phyloP scores from a whole-genome alignment of 2,329 filamentous ascomycete genomes.

The Monosporascus ibericus region DNA sequence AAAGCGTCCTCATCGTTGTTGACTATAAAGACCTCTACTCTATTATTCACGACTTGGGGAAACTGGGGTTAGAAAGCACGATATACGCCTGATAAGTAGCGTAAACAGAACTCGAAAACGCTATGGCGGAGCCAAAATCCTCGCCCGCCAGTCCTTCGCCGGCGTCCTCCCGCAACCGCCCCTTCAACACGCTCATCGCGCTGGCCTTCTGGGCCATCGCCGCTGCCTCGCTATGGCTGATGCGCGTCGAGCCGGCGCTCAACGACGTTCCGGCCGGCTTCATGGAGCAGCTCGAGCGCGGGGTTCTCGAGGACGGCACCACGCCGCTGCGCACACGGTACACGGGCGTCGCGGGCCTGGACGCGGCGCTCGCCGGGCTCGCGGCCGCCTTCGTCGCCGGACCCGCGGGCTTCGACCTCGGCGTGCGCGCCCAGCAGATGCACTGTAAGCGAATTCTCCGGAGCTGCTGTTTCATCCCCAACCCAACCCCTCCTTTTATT shows the following conservation, averaged over 20 bases:
- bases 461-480: too few relatives aligned
- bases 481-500: too few relatives aligned
- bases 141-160: too few relatives aligned
- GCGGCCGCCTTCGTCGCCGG: conserved; percentile 20
- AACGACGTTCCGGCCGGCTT: conserved; percentile 16
- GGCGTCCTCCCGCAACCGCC: conserved; percentile 2
- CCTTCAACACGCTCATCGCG: conserved; percentile 10
- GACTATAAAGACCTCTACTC: too few relatives aligned
- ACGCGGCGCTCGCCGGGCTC: conserved; percentile 12
- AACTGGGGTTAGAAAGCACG: too few relatives aligned
- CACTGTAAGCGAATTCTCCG: conserved; percentile 7
- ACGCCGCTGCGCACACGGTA: conserved; percentile 14
- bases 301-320: conserved; percentile 12
- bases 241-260: conserved; percentile 17
- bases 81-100: too few relatives aligned
- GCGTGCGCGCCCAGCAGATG: conserved; percentile 19
- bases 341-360: conserved; percentile 17
- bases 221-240: conserved; percentile 10
- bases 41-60: too few relatives aligned
- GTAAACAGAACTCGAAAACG: too few relatives aligned
- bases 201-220: conserved; percentile 10
- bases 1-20: too few relatives aligned
- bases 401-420: conserved; percentile 17
- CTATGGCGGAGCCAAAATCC: too few relatives aligned
- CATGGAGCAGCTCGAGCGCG: conserved; percentile 10